Percentiles rank a stretch among this genome's conserved stretches.
phyloP scores from a whole-genome alignment of 345 rosid species.

The Litchi chinensis region DNA sequence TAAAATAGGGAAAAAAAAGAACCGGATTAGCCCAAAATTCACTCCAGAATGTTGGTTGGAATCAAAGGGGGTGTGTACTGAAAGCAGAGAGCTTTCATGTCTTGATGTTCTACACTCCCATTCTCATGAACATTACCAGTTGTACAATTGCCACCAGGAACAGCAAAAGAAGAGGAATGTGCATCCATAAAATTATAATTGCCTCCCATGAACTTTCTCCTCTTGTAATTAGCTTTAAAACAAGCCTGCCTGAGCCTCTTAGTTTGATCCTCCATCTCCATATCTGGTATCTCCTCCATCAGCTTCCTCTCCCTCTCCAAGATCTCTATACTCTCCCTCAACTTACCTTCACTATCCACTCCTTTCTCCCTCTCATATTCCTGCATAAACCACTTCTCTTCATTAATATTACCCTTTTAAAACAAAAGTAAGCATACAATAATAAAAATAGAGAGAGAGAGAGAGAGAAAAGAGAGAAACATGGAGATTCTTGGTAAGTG shows the following conservation, averaged over 20 bases:
- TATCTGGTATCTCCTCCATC: constrained; percentile 65
- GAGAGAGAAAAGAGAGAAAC: constrained; percentile 19
- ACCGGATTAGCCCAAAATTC: not conserved
- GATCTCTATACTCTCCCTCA: constrained; percentile 45
- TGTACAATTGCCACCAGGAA: not conserved
- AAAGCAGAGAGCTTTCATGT: not conserved
- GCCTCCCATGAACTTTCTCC: constrained; percentile 34
- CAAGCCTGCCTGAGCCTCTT: constrained; percentile 79
- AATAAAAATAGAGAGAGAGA: not conserved
- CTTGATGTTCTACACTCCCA: not conserved
- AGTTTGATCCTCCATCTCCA: constrained; percentile 52
- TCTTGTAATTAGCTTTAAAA: constrained; percentile 83
- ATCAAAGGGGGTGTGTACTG: not conserved
- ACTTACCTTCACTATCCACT: constrained; percentile 24
- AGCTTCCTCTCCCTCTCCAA: constrained; percentile 64
- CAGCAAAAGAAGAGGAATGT: not conserved
- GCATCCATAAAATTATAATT: not conserved
- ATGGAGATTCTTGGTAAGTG: constrained; percentile 50
- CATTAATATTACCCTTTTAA: too few relatives aligned
- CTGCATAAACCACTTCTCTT: constrained; percentile 15
- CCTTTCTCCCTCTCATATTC: constrained; percentile 35
- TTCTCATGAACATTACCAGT: not conserved
- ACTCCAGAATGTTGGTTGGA: not conserved
- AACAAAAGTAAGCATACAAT: not conserved
- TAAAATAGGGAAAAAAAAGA: too few relatives aligned